phyloP scores from a whole-genome alignment of 1,284 basidiomycete species.

The Fomitiporia mediterranea region DNA sequence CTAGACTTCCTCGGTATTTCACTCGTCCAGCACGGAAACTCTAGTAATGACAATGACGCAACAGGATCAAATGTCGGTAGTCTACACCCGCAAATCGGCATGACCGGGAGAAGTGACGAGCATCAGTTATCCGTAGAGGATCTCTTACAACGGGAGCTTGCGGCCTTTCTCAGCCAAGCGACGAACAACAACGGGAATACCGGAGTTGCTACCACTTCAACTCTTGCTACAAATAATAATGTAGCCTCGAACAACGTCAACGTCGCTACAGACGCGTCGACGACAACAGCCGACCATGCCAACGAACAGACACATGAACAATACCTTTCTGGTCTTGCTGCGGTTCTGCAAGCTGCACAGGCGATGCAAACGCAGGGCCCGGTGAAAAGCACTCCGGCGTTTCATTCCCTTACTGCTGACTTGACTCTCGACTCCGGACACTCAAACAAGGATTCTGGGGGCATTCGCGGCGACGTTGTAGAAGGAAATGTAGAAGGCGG shows the following conservation, averaged over 20 bases:
- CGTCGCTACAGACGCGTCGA: background rate
- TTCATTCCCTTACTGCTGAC: constrained; percentile 64
- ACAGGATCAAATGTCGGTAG: background rate
- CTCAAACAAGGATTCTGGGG: background rate
- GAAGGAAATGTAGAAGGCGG: background rate
- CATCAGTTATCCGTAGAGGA: constrained; percentile 57
- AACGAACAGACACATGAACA: background rate
- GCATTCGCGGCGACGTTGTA: background rate
- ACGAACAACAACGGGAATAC: constrained; percentile 44
- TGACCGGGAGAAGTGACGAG: background rate
- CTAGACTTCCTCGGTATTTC: background rate
- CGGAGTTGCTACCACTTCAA: too few relatives aligned
- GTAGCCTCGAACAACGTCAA: too few relatives aligned
- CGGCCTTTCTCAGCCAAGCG: constrained; percentile 58
- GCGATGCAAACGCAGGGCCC: constrained; percentile 51
- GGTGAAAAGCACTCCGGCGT: constrained; percentile 62
- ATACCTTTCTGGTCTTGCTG: constrained; percentile 47
- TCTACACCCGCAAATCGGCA: too few relatives aligned
- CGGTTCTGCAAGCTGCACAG: constrained; percentile 65
- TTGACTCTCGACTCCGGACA: constrained; percentile 28
- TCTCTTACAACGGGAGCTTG: constrained; percentile 64
- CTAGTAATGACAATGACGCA: background rate
- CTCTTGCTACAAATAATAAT: background rate
- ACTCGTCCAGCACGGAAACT: background rate
- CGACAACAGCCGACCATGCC: background rate